Base-by-base conservation (phyloP, 2,329 filamentous ascomycete species). In the Sclerotinia nivalis region DNA sequence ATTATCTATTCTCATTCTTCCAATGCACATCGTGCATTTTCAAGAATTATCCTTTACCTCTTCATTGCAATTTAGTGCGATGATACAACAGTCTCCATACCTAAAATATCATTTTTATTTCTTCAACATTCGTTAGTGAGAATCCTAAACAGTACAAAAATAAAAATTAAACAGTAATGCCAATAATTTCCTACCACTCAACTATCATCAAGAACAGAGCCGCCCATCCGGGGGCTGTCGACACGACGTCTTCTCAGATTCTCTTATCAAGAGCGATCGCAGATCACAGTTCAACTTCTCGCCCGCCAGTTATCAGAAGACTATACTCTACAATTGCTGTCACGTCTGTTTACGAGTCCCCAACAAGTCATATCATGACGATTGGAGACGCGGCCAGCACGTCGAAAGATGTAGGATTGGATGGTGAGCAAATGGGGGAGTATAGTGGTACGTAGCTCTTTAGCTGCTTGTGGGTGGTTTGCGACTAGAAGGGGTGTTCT, bases 221-320 rank as follows among this genome's bases (percentile, higher is more conserved):
- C 73, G 74, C 74, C 73, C 49, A 43, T 4, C 25, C 52, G 69
- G 75, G 72, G 74, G 72, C 74, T 56, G 66, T 66, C 72, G 70
- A 72, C 74, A 82, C 74, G 40, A 83, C 82, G 82, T 82, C 83
- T 80, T 84, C 82, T 60, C 80, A 83, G 71, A 83, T 84, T 49
- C 77, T 83, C 68, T 78, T 84, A 64, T 84, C 82, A 34, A 75
- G 82, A 68, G 82, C 80, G 67, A 81, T 83, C 71, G 82, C 82
- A 55, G 78, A 75, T 43, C 77, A 52, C n/a, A 25, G 5, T 28
- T 52, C 79, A 45, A 73, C 31, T 8, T 37, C 31, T 34, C 34
- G 22, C 43, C 43, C 45, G 4, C 55, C 22, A 40, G 9, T 28
- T 40, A 20, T 50, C 12, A 37, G 37, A 20, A 45, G 66, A 25